These are phyloP conservation scores for Cyberlindnera nakhonratchasimensis DNA, from an alignment of 805 yeast genomes.

Conservation along the genomic window DNA sequence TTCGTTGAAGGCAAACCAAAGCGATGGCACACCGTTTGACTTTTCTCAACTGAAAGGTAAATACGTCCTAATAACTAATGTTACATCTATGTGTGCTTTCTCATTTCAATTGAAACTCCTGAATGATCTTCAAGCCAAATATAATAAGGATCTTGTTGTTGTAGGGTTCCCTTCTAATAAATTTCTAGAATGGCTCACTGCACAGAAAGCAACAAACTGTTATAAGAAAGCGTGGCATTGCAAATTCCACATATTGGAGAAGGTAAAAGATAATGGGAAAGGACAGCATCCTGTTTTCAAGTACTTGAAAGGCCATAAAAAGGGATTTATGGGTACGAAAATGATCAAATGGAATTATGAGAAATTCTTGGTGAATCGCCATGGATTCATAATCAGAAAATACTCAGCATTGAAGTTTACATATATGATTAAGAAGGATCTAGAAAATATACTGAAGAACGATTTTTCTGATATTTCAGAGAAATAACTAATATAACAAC, in stretches of 20 bases:
- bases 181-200: conserved; percentile 65
- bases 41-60: conserved; percentile 67
- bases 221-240: conserved; percentile 75
- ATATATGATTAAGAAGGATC: conserved; percentile 4
- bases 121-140: conserved; percentile 63
- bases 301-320: conserved; percentile 61
- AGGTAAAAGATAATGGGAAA: conserved; percentile 76
- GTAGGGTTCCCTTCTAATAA: conserved; percentile 92
- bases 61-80: conserved; percentile 80
- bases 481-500: not conserved
- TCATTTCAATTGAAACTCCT: conserved; percentile 75
- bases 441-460: conserved; percentile 1
- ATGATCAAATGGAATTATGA: conserved; percentile 75
- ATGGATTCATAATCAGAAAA: conserved; percentile 57
- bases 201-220: conserved; percentile 68
- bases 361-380: conserved; percentile 54
- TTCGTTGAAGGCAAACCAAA: conserved; percentile 58
- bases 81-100: conserved; percentile 81
- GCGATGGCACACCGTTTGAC: conserved; percentile 52
- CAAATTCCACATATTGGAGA: conserved; percentile 72
- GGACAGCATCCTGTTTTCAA: conserved; percentile 65
- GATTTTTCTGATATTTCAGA: no score
- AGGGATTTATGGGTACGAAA: conserved; percentile 56
- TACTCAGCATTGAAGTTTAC: conserved; percentile 32
- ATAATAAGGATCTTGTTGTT: conserved; percentile 62